Evolutionary conservation across 2,329 filamentous ascomycete genomes (phyloP), one percentile per base, ranked within the genome.

Genomic region (Phialophora verrucosa): DNA sequence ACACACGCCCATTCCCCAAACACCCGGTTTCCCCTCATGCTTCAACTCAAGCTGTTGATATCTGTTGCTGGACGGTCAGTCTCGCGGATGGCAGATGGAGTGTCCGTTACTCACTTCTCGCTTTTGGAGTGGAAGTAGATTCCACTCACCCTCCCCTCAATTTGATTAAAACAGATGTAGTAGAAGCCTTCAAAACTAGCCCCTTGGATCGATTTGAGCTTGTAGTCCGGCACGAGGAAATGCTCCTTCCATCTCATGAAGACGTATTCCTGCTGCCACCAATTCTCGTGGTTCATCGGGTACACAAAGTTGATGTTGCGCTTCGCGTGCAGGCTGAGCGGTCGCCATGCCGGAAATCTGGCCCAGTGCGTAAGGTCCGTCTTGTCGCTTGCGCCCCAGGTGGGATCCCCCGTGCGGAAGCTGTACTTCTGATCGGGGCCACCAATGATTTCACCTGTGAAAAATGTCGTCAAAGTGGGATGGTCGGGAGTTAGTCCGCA

Each of bases 171-270:
- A 81, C 93, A 97, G 72, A 99, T 98, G 76, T 99, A 99, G 78
- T 98, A 99, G 77, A 99, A 99, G 0, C 95, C 95, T 76, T 99
- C 95, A 67, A 98, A 99, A 75, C 94, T 98, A 7, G 95, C 95
- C 20, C 95, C 95, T 38, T 88, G 91, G 68, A 99, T 97, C 11
- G 91, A 96, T 68, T 90, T 87, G 23, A 98, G 93, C 17, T 91
- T 87, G 77, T 99, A 95, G 75, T 99, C 93, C 1, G 95, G 95
- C 0, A 99, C 95, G 0, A 99, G 83, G 74, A 99, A 99, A 74
- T 96, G 93, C 76, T 99, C 95, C 79, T 99, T 99, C 95, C 95
- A 99, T 67, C 95, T 88, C 95, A 99, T 99, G 75, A 97, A 99
- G 35, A 99, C 89, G 76, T 96, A 89, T 73, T 97, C 93, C 70